phyloP scores from a whole-genome alignment of 2,329 filamentous ascomycete species.

The Pseudogymnoascus sp. region DNA sequence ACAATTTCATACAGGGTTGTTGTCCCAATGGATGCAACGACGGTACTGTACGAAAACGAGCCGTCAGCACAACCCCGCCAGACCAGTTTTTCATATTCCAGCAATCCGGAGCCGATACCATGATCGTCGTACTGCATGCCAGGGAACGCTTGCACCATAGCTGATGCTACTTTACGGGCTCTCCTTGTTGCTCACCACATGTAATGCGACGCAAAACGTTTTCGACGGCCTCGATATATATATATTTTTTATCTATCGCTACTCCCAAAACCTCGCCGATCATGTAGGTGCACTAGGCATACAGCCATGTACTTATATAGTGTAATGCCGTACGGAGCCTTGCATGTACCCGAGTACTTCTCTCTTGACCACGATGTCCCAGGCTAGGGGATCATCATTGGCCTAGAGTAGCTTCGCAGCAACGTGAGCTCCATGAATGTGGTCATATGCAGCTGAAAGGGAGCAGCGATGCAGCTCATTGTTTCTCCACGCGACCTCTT shows the following conservation, averaged over 20 bases:
- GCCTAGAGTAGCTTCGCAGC: background rate
- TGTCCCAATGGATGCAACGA: background rate
- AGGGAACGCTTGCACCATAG: background rate
- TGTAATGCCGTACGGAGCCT: background rate
- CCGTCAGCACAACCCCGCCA: background rate
- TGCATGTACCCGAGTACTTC: background rate
- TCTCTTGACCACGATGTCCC: background rate
- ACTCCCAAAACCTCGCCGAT: background rate
- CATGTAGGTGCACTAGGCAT: background rate
- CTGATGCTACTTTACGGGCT: background rate
- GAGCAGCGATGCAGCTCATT: background rate
- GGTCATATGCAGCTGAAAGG: background rate
- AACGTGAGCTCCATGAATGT: constrained; percentile 2
- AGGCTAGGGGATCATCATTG: background rate
- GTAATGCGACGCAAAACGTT: background rate
- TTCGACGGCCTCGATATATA: background rate
- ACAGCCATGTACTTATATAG: background rate
- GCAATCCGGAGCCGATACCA: background rate
- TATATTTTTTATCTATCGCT: background rate
- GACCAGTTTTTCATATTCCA: background rate
- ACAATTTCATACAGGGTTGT: background rate
- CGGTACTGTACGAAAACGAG: background rate
- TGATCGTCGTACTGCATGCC: constrained; percentile 6
- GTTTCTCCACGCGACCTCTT: background rate
- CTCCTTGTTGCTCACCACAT: background rate